Evolutionary conservation across 495 filamentous ascomycete genomes (phyloP), one percentile per base, ranked within the genome.

Genomic region (Hypoxylon lenormandii): DNA sequence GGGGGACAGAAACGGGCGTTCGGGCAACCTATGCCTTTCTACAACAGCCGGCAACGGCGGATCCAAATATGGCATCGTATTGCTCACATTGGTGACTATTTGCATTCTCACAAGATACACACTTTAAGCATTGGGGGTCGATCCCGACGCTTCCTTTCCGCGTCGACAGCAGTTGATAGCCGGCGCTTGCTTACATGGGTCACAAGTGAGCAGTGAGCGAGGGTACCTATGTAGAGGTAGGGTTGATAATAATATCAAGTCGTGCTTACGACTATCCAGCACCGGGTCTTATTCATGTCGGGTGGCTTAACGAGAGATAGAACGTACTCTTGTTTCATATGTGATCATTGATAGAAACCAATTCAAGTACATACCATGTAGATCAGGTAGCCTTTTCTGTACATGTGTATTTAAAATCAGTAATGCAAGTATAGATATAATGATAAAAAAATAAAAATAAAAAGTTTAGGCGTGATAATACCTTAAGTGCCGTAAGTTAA

Each of bases 131-230:
- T 62, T 69, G 47, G 66, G 54, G 60, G 60, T 65, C 45, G 42
- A 60, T 70, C 43, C 60, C 60, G 66, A 19, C 49, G 36, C 60
- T 64, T 70, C 55, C 49, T 65, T 16, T 3, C 28, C 26, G 38
- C n/a, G 15, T 45, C 47, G 33, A 19, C 60, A 46, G 13, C 33
- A 43, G 47, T 42, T 12, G 33, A 60, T 50, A 36, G 30, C 15
- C 18, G 16, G 26, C 59, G 66, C 59, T 69, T 48, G 66, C 59
- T 69, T 48, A 69, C 66, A 69, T 49, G 59, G 64, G 53, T 64
- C 13, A 30, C 28, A 16, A 16, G 47, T 19, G 16, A 16, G 26
- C 42, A 48, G 26, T 36, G 30, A 54, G 36, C 5, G 26, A 60
- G 13, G n/a, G n/a, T n/a, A n/a, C n/a, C n/a, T n/a, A n/a, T n/a